Percentiles rank a stretch among this genome's conserved stretches.
These are phyloP conservation scores for Pinus taeda DNA, from an alignment of 75 land plant species.

Conservation along the genomic window DNA sequence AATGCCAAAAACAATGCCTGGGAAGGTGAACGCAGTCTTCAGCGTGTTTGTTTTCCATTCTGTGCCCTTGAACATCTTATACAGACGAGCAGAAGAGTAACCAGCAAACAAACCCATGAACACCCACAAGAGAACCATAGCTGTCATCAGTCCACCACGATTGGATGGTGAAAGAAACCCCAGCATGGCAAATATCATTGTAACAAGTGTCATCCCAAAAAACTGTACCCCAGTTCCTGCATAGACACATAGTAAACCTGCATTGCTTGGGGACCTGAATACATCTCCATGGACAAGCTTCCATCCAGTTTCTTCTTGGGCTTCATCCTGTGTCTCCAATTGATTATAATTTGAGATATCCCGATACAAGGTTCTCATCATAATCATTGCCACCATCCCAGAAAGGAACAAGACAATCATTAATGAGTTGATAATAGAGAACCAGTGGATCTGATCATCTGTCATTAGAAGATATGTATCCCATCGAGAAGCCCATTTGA, in stretches of 20 bases:
- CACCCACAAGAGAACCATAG: slow-evolving; percentile 52
- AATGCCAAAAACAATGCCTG: slow-evolving; percentile 31
- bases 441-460: slow-evolving; percentile 78
- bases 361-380: slow-evolving; percentile 70
- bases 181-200: slow-evolving; percentile 52
- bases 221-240: slow-evolving; percentile 58
- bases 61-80: slow-evolving; percentile 49
- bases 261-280: slow-evolving; percentile 37
- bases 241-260: slow-evolving; percentile 47
- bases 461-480: slow-evolving; percentile 69
- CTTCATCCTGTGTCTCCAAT: slow-evolving; percentile 71
- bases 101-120: slow-evolving; percentile 59
- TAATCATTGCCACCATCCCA: slow-evolving; percentile 83
- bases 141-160: slow-evolving; percentile 55
- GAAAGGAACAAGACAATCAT: slow-evolving; percentile 72
- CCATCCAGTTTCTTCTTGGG: slow-evolving; percentile 84
- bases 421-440: slow-evolving; percentile 67
- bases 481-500: slow-evolving; percentile 82
- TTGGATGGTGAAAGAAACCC: slow-evolving; percentile 55
- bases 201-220: slow-evolving; percentile 53
- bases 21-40: slow-evolving; percentile 46
- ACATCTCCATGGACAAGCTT: slow-evolving; percentile 69
- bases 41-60: slow-evolving; percentile 56
- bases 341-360: slow-evolving; percentile 77
- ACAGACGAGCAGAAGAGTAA: slow-evolving; percentile 40